Evolutionary conservation across 306 rosid genomes (phyloP), one percentile per base, ranked within the genome.

Genomic region (Vachellia pachyceras): DNA sequence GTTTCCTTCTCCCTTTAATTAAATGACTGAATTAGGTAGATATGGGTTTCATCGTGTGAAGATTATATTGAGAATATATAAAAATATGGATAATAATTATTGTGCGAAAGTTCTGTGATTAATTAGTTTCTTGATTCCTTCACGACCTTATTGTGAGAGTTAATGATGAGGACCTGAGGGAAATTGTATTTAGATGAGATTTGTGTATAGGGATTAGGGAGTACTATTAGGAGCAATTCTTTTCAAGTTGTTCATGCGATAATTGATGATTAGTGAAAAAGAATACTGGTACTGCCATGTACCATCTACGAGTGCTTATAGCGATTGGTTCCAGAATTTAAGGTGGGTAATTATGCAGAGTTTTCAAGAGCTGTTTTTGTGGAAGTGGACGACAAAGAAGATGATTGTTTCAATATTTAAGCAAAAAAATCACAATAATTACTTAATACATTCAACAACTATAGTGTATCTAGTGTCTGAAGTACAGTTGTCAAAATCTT

Each of bases 181-280:
- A 64, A 35, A 64, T 29, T 29, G 40, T 64, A 64, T n/a, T 7
- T 52, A 33, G 39, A 69, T 20, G 50, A 29, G 55, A 11, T 20
- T 44, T 20, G 49, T 8, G 54, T 41, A 1, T 23, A 22, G 0
- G n/a, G 54, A 41, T 0, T 23, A 22, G 0, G n/a, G 54, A 41
- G 73, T 60, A 60, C 60, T 52, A 18, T 58, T 58, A 39, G 60
- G 10, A 41, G 14, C 25, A 10, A 69, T 69, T 69, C 5, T 44
- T 22, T 66, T 67, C 1, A 68, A 20, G 50, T 9, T 41, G 50
- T 68, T 68, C 35, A 41, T 68, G 73, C 40, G 52, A 68, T 23
- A 9, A 68, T 40, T 68, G 52, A 68, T 68, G 49, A 68, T 41
- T 68, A 68, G 41, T 8, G 36, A 68, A 40, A 68, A 41, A 68